Conservation (phyloP, 1,284 basidiomycete genomes). For the Taiwanofungus camphoratus region DNA sequence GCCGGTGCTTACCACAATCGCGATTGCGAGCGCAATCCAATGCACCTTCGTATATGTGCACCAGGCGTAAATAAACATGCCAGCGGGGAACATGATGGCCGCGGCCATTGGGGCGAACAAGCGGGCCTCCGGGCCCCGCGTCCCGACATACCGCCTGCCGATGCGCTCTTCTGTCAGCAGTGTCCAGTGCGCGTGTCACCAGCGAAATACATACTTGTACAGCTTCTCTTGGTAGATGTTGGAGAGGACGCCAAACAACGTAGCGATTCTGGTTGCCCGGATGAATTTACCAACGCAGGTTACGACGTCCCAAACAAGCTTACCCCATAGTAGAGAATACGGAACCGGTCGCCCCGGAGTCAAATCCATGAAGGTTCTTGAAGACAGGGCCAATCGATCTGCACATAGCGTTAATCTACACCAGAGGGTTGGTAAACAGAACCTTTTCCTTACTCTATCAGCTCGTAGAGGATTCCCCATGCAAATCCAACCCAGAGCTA, state of each 20-base stretch:
- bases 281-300: background rate
- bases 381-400: constrained; percentile 65
- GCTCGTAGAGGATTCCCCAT: constrained; percentile 74
- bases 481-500: constrained; percentile 73
- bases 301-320: constrained; percentile 23
- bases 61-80: constrained; percentile 67
- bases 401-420: background rate
- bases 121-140: constrained; percentile 67
- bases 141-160: constrained; percentile 45
- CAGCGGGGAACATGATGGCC: constrained; percentile 54
- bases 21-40: constrained; percentile 55
- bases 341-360: constrained; percentile 55
- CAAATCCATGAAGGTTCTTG: constrained; percentile 57
- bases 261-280: background rate
- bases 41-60: constrained; percentile 44
- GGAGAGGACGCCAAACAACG: constrained; percentile 2
- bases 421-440: background rate
- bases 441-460: constrained; percentile 47
- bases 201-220: background rate
- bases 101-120: constrained; percentile 64
- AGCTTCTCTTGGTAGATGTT: constrained; percentile 6
- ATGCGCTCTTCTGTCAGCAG: background rate
- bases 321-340: constrained; percentile 58
- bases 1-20: constrained; percentile 37
- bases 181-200: background rate